Percentiles rank a stretch among this genome's conserved stretches.
Evolutionary conservation across 495 filamentous ascomycete species (phyloP).

Genomic region (Xylaria flabelliformis): DNA sequence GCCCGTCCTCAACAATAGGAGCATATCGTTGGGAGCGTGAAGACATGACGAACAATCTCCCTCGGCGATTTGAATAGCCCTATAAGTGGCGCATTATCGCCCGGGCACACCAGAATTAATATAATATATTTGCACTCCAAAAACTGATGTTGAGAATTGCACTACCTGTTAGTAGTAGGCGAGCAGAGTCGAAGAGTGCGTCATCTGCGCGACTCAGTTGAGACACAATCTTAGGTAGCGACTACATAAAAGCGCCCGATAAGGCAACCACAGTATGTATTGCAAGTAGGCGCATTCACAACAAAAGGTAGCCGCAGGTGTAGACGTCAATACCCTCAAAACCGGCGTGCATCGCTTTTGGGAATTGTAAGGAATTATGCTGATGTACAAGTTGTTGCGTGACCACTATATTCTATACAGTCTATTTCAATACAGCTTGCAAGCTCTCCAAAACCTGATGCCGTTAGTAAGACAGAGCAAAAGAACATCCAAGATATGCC

Average conservation of each 20-base stretch:
- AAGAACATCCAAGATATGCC: constrained; percentile 13
- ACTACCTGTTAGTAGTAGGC: background rate
- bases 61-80: background rate
- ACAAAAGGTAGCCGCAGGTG: constrained; percentile 4
- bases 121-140: constrained; percentile 4
- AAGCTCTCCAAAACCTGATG: constrained; percentile 73
- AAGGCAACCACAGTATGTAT: constrained; percentile 16
- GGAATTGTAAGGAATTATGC: constrained; percentile 34
- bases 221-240: constrained; percentile 1
- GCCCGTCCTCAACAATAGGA: background rate
- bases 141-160: background rate
- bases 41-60: background rate
- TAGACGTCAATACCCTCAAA: constrained; percentile 33
- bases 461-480: constrained; percentile 19
- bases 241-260: background rate
- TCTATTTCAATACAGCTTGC: constrained; percentile 77
- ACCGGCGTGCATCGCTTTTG: constrained; percentile 25
- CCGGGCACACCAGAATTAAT: background rate
- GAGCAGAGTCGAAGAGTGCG: background rate
- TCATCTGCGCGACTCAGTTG: background rate
- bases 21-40: background rate
- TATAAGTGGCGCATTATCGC: background rate
- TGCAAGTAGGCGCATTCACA: constrained; percentile 22
- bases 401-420: constrained; percentile 30
- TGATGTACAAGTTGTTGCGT: constrained; percentile 41